phyloP scores from a whole-genome alignment of 331 rosid species.

The Stylosanthes scabra region DNA sequence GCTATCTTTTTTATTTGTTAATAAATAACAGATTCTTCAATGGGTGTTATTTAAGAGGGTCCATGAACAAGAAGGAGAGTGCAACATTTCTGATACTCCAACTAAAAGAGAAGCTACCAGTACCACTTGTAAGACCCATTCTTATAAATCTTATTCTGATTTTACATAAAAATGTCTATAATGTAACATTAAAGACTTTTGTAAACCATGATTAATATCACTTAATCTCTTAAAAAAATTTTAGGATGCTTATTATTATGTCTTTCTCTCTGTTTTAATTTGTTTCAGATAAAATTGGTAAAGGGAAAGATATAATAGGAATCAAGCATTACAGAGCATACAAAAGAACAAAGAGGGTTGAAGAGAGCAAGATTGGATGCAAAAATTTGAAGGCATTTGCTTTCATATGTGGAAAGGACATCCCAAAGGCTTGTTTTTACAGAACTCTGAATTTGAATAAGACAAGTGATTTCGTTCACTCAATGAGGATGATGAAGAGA shows the following conservation, averaged over 20 bases:
- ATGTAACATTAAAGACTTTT: not conserved
- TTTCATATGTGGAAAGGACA: conserved; percentile 48
- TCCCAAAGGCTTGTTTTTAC: conserved; percentile 52
- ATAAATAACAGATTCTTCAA: conserved; percentile 54
- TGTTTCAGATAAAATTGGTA: conserved; percentile 50
- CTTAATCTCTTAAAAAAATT: no score
- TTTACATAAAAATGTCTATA: no score
- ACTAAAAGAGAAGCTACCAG: conserved; percentile 37
- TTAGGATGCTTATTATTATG: not conserved
- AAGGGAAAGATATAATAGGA: conserved; percentile 42
- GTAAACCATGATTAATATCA: not conserved
- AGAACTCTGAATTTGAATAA: conserved; percentile 42
- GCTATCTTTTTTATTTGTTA: conserved; percentile 32
- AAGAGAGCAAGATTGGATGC: conserved; percentile 36
- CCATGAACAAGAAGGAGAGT: conserved; percentile 41
- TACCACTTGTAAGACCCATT: conserved; percentile 44
- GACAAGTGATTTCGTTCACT: conserved; percentile 33
- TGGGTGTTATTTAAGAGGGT: conserved; percentile 49
- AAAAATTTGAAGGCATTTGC: conserved; percentile 46
- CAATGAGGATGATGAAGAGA: conserved; percentile 66
- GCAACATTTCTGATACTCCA: conserved; percentile 34
- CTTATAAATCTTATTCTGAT: not conserved
- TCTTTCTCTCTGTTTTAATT: not conserved
- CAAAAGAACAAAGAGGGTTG: conserved; percentile 33
- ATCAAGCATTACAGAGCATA: conserved; percentile 27